Base-by-base conservation (phyloP, 2,329 filamentous ascomycete species). In the Ophiosphaerella herpotricha region DNA sequence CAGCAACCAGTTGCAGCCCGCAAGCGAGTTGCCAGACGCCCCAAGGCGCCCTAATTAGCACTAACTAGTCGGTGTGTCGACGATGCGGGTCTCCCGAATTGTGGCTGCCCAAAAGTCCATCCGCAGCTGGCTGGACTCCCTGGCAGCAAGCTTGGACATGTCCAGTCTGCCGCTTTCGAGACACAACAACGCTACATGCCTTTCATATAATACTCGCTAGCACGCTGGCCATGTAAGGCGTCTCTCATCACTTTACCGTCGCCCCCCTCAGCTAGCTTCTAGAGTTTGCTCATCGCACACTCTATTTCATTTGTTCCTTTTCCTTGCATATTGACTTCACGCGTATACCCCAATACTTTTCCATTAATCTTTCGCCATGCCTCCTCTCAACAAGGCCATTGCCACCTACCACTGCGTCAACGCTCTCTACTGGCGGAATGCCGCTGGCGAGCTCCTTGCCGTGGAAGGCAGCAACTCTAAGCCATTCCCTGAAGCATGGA, bases 321-420 rank as follows among this genome's bases (percentile, higher is more conserved):
- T 34, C 29, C 40, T 49, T 37, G 26, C 39, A 45, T 52, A 36
- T 43, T 41, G 16, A 16, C 26, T 39, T 50, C 48, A 29, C 55
- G 38, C 48, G 37, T 40, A 38, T 48, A 41, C 31, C 43, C 43
- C 29, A 34, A 36, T 18, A 39, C 8, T 40, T 54, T 21, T 34
- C 46, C 44, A 40, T 57, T 45, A 47, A 47, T 49, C 7, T 21
- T 46, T 35, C 47, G 64, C 37, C 49, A 67, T 67, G 60, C 46
- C 63, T 47, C 57, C 61, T 21, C 59, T 70, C 24, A 68, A 70
- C 53, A 64, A 64, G 46, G 64, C 64, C 34, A 52, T 61, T 26
- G 63, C 63, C 24, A 58, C 61, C 16, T 68, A 68, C 35, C 65
- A 68, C 50, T 59, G 51, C 47, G 57, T 68, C 45, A 60, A 66